Evolutionary conservation across 768 basidiomycete species (phyloP), one percentile per base, ranked within the genome.

Genomic region (Trametes cingulata): DNA sequence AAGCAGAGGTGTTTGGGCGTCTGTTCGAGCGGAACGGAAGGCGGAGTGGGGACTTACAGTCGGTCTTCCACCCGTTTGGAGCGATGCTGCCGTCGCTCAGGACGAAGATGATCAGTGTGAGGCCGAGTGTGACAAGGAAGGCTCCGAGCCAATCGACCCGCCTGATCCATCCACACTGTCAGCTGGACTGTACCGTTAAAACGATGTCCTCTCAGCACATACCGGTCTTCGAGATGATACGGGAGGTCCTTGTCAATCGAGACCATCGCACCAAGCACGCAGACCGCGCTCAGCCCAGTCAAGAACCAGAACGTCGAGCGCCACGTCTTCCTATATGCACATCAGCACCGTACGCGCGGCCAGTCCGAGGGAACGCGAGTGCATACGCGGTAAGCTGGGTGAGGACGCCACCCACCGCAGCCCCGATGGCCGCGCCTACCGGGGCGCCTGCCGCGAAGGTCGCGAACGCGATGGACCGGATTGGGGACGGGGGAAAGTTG

Each of bases 381-480:
- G 70, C 75, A 55, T 58, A 80, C 78, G 50, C 25, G 48, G 74
- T 73, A 8, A 78, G 75, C 65, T 91, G 81, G 0, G 86, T 89
- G 19, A 92, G 72, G 1, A 87, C 74, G n/a, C 90, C 91, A 17
- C 93, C 92, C 0, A 92, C 59, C 0, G 85, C 73, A 29, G 78
- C 78, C 1, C 94, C 93, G 14, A 93, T 73, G 0, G 84, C 88
- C 0, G 81, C 88, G 0, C 94, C 94, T 6, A 95, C 68, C 0
- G 94, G 93, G 0, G 89, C 91, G 25, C 95, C 95, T 0, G 92
- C 91, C 0, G 88, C 80, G 64, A 94, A 95, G 0, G 87, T 85
- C 0, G 94, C 84, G 62, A 95, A 96, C 0, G 92, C 94, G 0
- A 85, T 72, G 1, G 90, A 85, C 13, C 94, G 82, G 0, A 85